A percentile compares a stretch with the other conserved stretches of the same genome.
phyloP scores from a whole-genome alignment of 2,329 filamentous ascomycete genomes.

The Verticillium tricorpus region DNA sequence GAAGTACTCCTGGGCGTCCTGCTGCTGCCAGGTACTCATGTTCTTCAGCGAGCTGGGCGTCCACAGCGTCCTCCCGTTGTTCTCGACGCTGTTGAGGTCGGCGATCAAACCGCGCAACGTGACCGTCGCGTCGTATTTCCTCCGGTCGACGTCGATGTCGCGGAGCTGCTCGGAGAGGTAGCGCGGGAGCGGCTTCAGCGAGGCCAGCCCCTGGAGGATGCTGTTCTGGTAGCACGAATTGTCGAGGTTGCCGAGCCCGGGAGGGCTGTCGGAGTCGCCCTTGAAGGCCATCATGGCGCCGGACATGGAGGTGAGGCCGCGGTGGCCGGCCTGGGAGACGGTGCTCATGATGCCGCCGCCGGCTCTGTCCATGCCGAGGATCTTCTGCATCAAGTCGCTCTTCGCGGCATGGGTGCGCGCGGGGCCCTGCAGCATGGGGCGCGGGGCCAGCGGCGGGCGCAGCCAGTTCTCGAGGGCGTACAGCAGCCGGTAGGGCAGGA shows the following conservation, averaged over 20 bases:
- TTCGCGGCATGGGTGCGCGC: conserved; percentile 52
- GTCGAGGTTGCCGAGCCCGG: conserved; percentile 82
- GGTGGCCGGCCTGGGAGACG: conserved; percentile 54
- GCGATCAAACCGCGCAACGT: conserved; percentile 61
- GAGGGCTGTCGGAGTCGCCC: conserved; percentile 40
- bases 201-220: conserved; percentile 78
- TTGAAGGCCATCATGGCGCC: conserved; percentile 35
- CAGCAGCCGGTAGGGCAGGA: conserved; percentile 53
- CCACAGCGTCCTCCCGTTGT: conserved; percentile 76
- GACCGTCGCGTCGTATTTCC: conserved; percentile 17
- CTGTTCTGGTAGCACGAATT: conserved; percentile 99
- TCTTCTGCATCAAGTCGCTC: conserved; percentile 58
- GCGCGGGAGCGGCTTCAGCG: conserved; percentile 62
- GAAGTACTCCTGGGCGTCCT: conserved; percentile 97
- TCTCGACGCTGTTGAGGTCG: conserved; percentile 64
- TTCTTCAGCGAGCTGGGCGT: conserved; percentile 77
- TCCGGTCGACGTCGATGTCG: conserved; percentile 10
- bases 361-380: conserved; percentile 54
- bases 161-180: conserved; percentile 54
- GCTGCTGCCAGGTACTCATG: conserved; percentile 93
- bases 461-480: conserved; percentile 53
- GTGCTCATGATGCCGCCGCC: conserved; percentile 50
- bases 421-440: conserved; percentile 30
- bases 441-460: conserved; percentile 38
- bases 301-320: conserved; percentile 49